Conservation (phyloP, 1,139 yeast genomes). For the Yarrowia galli region DNA sequence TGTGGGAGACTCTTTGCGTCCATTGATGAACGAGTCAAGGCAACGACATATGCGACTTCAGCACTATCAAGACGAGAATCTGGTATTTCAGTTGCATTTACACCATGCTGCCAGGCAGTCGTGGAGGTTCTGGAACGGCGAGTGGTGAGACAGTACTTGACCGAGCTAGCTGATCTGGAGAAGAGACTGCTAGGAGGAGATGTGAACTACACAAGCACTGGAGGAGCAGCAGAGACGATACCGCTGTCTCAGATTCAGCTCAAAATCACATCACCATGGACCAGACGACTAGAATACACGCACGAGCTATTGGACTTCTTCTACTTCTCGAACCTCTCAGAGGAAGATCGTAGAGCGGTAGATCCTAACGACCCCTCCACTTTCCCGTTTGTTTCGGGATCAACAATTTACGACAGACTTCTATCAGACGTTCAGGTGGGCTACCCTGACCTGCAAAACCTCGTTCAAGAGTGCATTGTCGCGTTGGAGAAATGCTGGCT, state of each 20-base stretch:
- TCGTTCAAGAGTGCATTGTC: slow-evolving; percentile 16
- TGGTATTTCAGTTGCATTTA: slow-evolving; percentile 11
- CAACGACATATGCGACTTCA: slow-evolving; percentile 23
- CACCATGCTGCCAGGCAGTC: slow-evolving; percentile 32
- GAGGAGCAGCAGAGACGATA: slow-evolving; percentile 7
- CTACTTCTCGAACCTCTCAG: slow-evolving; percentile 2
- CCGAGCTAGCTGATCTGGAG: slow-evolving; percentile 20
- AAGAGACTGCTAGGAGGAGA: slow-evolving; percentile 17
- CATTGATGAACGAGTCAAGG: slow-evolving; percentile 18
- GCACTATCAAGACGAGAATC: slow-evolving; percentile 5
- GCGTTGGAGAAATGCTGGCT: slow-evolving; percentile 37
- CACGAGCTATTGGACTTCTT: slow-evolving; percentile 29
- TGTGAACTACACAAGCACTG: slow-evolving; percentile 22
- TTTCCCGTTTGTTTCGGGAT: slow-evolving; percentile 26
- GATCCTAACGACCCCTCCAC: slow-evolving; percentile 14
- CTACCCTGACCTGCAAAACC: slow-evolving; percentile 9
- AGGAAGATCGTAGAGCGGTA: neutral
- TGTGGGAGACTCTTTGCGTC: slow-evolving; percentile 14
- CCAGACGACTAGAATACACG: slow-evolving; percentile 12
- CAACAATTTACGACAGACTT: slow-evolving; percentile 4
- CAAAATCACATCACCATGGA: slow-evolving; percentile 20
- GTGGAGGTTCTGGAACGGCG: slow-evolving; percentile 30
- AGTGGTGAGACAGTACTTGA: slow-evolving; percentile 20
- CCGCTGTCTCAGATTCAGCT: slow-evolving; percentile 23
- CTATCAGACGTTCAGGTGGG: slow-evolving; percentile 7